Percentiles rank a stretch among this genome's conserved stretches.
These are phyloP conservation scores for Sphaerostilbella broomeana DNA, from an alignment of 2,329 filamentous ascomycete genomes.

Conservation along the genomic window DNA sequence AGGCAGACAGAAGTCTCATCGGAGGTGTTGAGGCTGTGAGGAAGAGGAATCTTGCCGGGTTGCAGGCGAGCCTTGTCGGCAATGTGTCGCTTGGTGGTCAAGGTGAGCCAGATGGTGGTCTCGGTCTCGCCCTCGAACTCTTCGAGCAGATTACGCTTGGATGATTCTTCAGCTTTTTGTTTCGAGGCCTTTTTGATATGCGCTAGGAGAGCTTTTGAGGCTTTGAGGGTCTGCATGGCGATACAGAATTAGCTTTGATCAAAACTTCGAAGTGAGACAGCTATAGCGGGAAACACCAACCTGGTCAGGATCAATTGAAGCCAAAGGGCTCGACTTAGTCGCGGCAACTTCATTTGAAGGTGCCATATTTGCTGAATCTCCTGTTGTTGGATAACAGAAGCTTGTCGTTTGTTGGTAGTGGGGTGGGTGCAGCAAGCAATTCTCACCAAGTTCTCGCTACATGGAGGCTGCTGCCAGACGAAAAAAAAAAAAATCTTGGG, in stretches of 20 bases:
- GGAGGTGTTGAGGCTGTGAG: slow-evolving; percentile 65
- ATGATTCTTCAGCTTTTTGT: slow-evolving; percentile 37
- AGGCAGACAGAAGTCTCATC: slow-evolving; percentile 69
- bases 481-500: slow-evolving; percentile 21
- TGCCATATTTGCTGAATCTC: slow-evolving; percentile 28
- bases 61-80: slow-evolving; percentile 71
- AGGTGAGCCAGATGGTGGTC: slow-evolving; percentile 53
- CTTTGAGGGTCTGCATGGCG: slow-evolving; percentile 47
- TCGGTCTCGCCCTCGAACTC: slow-evolving; percentile 39
- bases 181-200: slow-evolving; percentile 54
- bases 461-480: background rate
- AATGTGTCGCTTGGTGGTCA: slow-evolving; percentile 61
- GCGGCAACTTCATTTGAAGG: slow-evolving; percentile 35
- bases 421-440: slow-evolving; percentile 9
- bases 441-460: slow-evolving; percentile 2
- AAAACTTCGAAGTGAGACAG: background rate
- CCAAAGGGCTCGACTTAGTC: slow-evolving; percentile 25
- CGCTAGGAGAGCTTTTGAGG: slow-evolving; percentile 54
- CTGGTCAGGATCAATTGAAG: slow-evolving; percentile 36
- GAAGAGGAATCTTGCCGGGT: slow-evolving; percentile 73
- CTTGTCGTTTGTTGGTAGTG: slow-evolving; percentile 21
- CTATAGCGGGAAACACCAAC: slow-evolving; percentile 19
- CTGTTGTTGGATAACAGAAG: background rate
- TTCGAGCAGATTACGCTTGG: slow-evolving; percentile 52
- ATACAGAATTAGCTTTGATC: too few species aligned